Evolutionary conservation across 2,329 filamentous ascomycete genomes (phyloP).

Genomic region (Fusarium chuoi): DNA sequence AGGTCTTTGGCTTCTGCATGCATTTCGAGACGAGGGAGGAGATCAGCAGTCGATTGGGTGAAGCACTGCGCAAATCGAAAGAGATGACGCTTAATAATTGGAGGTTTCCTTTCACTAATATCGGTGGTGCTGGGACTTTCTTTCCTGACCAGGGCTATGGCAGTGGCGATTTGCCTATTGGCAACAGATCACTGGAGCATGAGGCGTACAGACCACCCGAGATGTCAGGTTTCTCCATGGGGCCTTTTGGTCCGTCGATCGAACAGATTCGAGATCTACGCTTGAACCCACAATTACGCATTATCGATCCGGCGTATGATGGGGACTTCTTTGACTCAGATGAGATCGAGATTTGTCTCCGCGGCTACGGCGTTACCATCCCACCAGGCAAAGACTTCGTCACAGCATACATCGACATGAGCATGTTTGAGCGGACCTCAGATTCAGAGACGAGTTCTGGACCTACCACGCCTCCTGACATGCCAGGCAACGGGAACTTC

Average conservation of each 20-base stretch:
- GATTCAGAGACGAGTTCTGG: background rate
- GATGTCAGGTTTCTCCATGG: conserved; percentile 9
- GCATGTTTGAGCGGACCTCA: background rate
- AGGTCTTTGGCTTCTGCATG: conserved; percentile 5
- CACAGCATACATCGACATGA: conserved; percentile 3
- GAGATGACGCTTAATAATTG: conserved; percentile 3
- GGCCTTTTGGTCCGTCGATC: background rate
- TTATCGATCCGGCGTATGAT: background rate
- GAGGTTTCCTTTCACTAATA: conserved; percentile 1
- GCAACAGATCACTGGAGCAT: background rate
- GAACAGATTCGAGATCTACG: background rate
- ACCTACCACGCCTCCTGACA: background rate
- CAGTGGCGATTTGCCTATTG: background rate
- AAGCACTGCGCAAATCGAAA: background rate
- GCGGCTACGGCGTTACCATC: conserved; percentile 6
- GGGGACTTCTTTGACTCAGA: conserved; percentile 6
- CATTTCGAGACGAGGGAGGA: conserved; percentile 9
- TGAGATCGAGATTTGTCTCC: conserved; percentile 1
- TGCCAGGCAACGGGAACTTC: background rate
- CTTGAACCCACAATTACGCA: background rate
- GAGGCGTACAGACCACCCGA: background rate
- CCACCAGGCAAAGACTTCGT: background rate
- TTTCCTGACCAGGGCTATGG: background rate
- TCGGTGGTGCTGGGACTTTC: background rate
- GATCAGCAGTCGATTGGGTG: background rate